phyloP scores from a whole-genome alignment of 306 rosid genomes.

The Vigna hirtella region DNA sequence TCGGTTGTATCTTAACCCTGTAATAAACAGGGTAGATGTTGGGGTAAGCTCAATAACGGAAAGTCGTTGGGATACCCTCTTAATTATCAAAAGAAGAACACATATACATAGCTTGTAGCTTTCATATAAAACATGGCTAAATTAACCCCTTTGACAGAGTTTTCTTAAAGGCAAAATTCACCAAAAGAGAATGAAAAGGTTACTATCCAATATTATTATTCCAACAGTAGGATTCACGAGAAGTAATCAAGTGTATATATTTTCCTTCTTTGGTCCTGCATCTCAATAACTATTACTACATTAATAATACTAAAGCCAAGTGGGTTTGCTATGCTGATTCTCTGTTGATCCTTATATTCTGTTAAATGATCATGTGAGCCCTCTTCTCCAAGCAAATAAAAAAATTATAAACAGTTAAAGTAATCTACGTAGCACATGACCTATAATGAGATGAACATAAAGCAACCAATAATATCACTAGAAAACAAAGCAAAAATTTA shows the following conservation, averaged over 20 bases:
- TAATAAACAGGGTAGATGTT: constrained; percentile 25
- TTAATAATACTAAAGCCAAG: constrained; percentile 39
- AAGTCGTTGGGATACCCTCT: constrained; percentile 26
- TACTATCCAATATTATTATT: constrained; percentile 6
- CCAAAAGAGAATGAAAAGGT: constrained; percentile 26
- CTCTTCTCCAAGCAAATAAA: constrained; percentile 31
- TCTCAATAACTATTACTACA: constrained; percentile 16
- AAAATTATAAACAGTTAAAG: constrained; percentile 11
- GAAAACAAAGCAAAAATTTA: constrained; percentile 15
- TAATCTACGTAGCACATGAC: constrained; percentile 47
- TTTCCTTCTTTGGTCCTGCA: constrained; percentile 6
- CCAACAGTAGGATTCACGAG: constrained; percentile 29
- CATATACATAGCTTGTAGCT: neutral
- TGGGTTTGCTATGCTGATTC: constrained; percentile 39
- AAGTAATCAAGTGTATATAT: constrained; percentile 10
- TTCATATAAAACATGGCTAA: constrained; percentile 24
- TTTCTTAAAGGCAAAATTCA: constrained; percentile 6
- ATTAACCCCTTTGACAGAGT: constrained; percentile 40
- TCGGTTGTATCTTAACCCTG: neutral
- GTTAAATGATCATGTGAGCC: constrained; percentile 45
- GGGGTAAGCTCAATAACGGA: constrained; percentile 23
- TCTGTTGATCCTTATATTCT: constrained; percentile 24
- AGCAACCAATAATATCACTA: constrained; percentile 29
- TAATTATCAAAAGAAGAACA: constrained; percentile 29
- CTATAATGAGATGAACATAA: constrained; percentile 19